Evolutionary conservation across 768 basidiomycete species (phyloP).

Genomic region (Pleurotus giganteus): DNA sequence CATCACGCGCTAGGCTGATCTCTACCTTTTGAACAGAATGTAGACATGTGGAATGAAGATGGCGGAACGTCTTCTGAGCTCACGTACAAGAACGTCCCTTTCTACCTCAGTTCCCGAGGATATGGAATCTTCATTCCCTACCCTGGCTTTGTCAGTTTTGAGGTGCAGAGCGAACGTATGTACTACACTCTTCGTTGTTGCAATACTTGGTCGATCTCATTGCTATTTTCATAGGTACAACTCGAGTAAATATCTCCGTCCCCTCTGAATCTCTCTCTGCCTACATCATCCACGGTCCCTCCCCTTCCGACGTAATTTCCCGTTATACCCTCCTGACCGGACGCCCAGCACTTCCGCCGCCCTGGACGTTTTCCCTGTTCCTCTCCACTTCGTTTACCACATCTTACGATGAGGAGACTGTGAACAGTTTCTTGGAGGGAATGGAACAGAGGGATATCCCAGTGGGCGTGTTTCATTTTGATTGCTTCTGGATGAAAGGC

Average conservation of each 20-base stretch:
- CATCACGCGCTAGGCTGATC: background rate
- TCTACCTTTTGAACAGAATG: conserved; percentile 13
- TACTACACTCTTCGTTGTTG: conserved; percentile 23
- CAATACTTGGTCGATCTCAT: conserved; percentile 15
- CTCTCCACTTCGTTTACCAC: conserved; percentile 48
- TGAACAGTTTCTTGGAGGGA: conserved; percentile 40
- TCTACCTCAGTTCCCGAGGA: conserved; percentile 36
- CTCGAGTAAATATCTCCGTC: conserved; percentile 32
- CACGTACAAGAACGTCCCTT: conserved; percentile 35
- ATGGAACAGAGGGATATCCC: conserved; percentile 38
- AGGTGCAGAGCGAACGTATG: conserved; percentile 40
- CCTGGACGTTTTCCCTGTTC: conserved; percentile 50
- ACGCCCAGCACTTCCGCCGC: conserved; percentile 41
- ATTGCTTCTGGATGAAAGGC: conserved; percentile 41
- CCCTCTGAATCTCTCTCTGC: conserved; percentile 37
- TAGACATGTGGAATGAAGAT: conserved; percentile 46
- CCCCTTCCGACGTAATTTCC: conserved; percentile 26
- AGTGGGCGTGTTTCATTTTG: conserved; percentile 44
- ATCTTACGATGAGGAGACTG: conserved; percentile 41
- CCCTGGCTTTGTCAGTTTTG: conserved; percentile 45
- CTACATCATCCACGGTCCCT: conserved; percentile 40
- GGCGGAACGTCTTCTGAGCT: conserved; percentile 38
- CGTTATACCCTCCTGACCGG: conserved; percentile 36
- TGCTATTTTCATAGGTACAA: conserved; percentile 18
- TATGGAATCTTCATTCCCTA: conserved; percentile 48